These are phyloP conservation scores for Pseudogymnoascus sp. DNA, from an alignment of 2,329 filamentous ascomycete species.

Conservation along the genomic window DNA sequence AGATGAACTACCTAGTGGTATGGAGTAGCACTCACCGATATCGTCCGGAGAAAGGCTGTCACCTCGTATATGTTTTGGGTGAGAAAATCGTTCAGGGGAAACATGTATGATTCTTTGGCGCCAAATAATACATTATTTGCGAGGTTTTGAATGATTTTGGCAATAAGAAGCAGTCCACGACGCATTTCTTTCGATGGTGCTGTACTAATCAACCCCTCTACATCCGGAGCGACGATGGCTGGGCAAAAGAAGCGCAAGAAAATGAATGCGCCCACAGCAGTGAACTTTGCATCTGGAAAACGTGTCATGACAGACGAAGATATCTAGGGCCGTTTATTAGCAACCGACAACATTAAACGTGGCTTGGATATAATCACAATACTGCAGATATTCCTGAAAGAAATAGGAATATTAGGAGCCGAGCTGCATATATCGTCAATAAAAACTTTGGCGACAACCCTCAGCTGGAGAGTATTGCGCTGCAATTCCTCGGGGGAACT, in stretches of 20 bases:
- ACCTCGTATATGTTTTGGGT: slow-evolving; percentile 61
- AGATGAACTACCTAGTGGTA: not conserved
- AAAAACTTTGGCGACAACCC: slow-evolving; percentile 61
- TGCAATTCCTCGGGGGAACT: slow-evolving; percentile 53
- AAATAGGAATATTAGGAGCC: slow-evolving; percentile 49
- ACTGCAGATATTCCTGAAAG: slow-evolving; percentile 59
- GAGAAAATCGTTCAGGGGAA: slow-evolving; percentile 59
- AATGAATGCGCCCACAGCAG: slow-evolving; percentile 62
- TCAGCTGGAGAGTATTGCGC: slow-evolving; percentile 58
- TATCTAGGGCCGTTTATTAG: slow-evolving; percentile 35
- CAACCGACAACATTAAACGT: slow-evolving; percentile 6
- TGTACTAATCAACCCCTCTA: slow-evolving; percentile 53
- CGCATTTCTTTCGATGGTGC: slow-evolving; percentile 62
- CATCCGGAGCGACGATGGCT: slow-evolving; percentile 62
- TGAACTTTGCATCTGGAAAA: slow-evolving; percentile 64
- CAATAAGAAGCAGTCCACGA: slow-evolving; percentile 58
- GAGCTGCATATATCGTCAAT: slow-evolving; percentile 64
- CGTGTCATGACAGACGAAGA: slow-evolving; percentile 53
- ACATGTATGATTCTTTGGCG: slow-evolving; percentile 66
- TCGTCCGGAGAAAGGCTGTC: slow-evolving; percentile 58
- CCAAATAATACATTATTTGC: slow-evolving; percentile 67
- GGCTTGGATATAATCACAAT: slow-evolving; percentile 41
- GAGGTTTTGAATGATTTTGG: slow-evolving; percentile 63
- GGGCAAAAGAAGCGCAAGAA: slow-evolving; percentile 67
- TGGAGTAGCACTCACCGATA: slow-evolving; percentile 44